These are phyloP conservation scores for Chrysosporium keratinophilum DNA, from an alignment of 2,329 filamentous ascomycete genomes.

Conservation along the genomic window DNA sequence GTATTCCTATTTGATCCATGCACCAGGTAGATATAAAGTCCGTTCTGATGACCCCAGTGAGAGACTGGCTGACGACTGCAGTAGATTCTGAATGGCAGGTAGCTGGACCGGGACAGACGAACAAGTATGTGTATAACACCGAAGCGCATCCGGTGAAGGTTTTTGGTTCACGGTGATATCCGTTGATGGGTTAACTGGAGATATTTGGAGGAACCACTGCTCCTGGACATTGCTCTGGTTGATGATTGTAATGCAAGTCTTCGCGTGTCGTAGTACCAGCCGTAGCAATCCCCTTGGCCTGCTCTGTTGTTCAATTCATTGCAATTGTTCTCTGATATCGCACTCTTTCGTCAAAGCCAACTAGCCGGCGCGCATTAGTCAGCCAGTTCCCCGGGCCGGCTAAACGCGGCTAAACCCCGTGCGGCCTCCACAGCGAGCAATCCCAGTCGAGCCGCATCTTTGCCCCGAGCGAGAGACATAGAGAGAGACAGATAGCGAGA, in stretches of 20 bases:
- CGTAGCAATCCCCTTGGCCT: neutral
- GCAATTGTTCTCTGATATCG: no score
- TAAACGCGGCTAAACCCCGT: slow-evolving; percentile 4
- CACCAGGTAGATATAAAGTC: slow-evolving; percentile 19
- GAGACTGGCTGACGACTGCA: neutral
- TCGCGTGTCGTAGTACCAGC: no score
- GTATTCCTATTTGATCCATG: slow-evolving; percentile 65
- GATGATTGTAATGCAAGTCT: no score
- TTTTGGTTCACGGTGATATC: neutral
- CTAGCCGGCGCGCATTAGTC: slow-evolving; percentile 5
- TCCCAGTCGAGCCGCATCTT: neutral
- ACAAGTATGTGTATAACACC: slow-evolving; percentile 54
- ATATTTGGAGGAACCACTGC: no score
- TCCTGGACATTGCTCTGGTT: neutral
- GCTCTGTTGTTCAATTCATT: no score
- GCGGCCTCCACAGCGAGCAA: no score
- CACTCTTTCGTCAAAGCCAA: slow-evolving; percentile 2
- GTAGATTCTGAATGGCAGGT: slow-evolving; percentile 52
- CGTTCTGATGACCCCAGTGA: neutral
- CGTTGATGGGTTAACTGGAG: neutral
- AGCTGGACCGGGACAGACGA: slow-evolving; percentile 36
- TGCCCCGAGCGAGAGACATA: neutral
- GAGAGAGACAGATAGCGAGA: neutral
- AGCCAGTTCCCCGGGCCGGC: neutral
- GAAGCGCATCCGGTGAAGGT: slow-evolving; percentile 53